A percentile compares a stretch with the other conserved stretches of the same genome.
Evolutionary conservation across 768 basidiomycete genomes (phyloP).

Genomic region (Boletus rubropictus): DNA sequence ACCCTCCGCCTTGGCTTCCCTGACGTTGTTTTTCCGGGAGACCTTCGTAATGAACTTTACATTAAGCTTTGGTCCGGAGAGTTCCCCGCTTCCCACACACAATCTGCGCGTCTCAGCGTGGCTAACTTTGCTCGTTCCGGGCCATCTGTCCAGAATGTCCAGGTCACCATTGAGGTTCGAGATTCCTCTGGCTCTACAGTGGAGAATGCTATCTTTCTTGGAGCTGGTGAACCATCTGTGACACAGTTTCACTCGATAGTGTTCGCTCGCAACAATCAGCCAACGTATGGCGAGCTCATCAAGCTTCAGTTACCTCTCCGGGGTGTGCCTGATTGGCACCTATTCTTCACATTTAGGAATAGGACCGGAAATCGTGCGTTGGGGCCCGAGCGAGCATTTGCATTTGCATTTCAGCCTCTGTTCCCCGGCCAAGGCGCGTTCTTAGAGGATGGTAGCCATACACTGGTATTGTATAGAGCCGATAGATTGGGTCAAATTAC

Average conservation of each 20-base stretch:
- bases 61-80: conserved; percentile 95
- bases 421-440: conserved; percentile 73
- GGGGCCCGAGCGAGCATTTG: conserved; percentile 71
- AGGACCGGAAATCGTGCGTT: conserved; percentile 48
- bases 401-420: conserved; percentile 88
- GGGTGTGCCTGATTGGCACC: conserved; percentile 72
- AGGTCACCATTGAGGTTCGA: conserved; percentile 87
- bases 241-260: conserved; percentile 87
- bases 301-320: conserved; percentile 74
- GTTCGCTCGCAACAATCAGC: conserved; percentile 80
- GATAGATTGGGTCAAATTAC: conserved; percentile 61
- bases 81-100: conserved; percentile 54
- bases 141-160: conserved; percentile 52
- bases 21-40: conserved; percentile 92
- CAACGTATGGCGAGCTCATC: conserved; percentile 90
- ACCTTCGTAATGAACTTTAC: conserved; percentile 90
- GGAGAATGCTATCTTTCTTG: conserved; percentile 71
- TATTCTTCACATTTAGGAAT: conserved; percentile 92
- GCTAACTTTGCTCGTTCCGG: conserved; percentile 56
- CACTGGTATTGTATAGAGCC: conserved; percentile 75
- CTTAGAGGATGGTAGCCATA: conserved; percentile 86
- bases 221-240: conserved; percentile 77
- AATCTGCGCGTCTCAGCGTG: conserved; percentile 52
- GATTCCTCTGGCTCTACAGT: conserved; percentile 63
- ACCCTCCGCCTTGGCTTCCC: conserved; percentile 90